Conservation (phyloP, 148 eudicot genomes). For the Rhododendron ferrugineum region DNA sequence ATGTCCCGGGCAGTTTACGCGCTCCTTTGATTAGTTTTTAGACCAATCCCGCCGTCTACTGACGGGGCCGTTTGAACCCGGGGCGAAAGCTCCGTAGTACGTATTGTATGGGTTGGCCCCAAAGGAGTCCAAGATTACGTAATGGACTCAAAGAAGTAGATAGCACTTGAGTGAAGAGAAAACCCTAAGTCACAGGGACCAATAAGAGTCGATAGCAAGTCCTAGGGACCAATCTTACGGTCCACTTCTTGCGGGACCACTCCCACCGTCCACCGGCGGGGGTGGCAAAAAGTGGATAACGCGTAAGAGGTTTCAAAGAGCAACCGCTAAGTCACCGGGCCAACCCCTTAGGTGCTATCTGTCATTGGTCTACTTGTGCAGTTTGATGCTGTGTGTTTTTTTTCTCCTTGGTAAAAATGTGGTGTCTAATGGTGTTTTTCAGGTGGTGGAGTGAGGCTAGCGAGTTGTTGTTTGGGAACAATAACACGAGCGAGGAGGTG, state of each 20-base stretch:
- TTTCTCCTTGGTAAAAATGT: neutral
- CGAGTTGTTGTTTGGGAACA: constrained; percentile 19
- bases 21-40: neutral
- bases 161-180: too few relatives aligned
- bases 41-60: neutral
- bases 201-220: too few relatives aligned
- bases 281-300: too few relatives aligned
- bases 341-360: neutral
- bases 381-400: neutral
- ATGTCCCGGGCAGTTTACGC: too few relatives aligned
- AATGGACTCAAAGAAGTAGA: too few relatives aligned
- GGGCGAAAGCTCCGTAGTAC: too few relatives aligned
- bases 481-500: constrained; percentile 6
- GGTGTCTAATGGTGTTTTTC: constrained; percentile 12
- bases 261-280: neutral
- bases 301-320: neutral
- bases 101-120: neutral
- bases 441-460: constrained; percentile 69
- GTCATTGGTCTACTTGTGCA: neutral
- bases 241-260: neutral
- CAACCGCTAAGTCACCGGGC: neutral
- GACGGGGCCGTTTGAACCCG: too few relatives aligned
- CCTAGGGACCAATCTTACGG: too few relatives aligned
- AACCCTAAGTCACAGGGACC: too few relatives aligned
- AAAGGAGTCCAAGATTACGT: too few relatives aligned